Conservation (phyloP, 495 filamentous ascomycete species). For the Choiromyces venosus region DNA sequence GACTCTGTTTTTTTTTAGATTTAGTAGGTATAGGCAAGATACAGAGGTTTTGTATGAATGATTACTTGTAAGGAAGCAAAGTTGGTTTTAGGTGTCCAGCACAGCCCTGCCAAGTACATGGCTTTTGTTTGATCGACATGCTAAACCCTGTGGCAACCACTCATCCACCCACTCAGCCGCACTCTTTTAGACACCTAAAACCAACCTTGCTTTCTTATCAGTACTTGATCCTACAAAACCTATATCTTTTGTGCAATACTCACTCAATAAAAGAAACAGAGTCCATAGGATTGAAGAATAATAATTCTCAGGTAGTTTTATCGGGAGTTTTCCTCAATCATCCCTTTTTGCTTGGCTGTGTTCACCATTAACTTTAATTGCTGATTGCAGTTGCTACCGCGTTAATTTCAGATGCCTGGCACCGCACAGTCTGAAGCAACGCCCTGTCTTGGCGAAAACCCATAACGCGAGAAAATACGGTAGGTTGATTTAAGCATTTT, state of each 20-base stretch:
- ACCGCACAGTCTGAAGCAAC: neutral
- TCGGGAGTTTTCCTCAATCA: neutral
- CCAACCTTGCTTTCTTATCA: neutral
- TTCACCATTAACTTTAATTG: neutral
- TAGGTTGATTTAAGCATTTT: too few species aligned
- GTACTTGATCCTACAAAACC: neutral
- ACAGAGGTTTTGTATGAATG: neutral
- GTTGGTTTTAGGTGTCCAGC: neutral
- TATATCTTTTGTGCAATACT: neutral
- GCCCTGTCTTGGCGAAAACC: neutral
- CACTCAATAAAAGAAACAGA: neutral
- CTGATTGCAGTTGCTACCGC: neutral
- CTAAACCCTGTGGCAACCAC: too few species aligned
- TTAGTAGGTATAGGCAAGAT: too few species aligned
- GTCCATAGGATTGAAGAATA: neutral
- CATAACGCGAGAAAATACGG: neutral
- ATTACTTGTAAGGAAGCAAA: neutral
- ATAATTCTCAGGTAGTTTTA: neutral
- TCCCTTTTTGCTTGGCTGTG: neutral
- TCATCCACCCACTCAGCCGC: neutral
- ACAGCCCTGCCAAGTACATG: neutral
- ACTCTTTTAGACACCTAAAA: neutral
- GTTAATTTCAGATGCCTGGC: neutral
- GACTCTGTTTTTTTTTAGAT: neutral
- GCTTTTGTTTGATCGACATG: neutral